Base-by-base conservation (phyloP, 2,329 filamentous ascomycete genomes). In the Cladobotryum mycophilum region DNA sequence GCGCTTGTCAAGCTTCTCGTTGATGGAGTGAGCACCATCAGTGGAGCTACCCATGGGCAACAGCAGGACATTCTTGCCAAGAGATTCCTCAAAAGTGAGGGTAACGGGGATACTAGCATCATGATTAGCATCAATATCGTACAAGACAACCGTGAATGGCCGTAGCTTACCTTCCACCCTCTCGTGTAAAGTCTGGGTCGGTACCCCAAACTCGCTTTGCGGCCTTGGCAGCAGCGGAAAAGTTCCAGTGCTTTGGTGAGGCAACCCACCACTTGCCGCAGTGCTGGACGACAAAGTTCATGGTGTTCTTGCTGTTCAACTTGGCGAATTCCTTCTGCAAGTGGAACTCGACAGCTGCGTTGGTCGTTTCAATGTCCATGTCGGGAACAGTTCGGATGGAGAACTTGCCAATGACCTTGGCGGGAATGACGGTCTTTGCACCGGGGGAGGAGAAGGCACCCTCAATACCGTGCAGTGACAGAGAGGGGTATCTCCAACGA, bases 221-320 rank as follows among this genome's bases (percentile, higher is more conserved):
- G n/a, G 93, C 93, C 80, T 96, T 97, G 65, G 86, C 83, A 13
- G 93, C 93, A 22, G 92, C 92, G 30, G 84, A 81, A 74, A 97
- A 99, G 79, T 99, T 99, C 90, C 93, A 97, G 79, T 99, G 92
- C 74, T 95, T 93, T 30, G 93, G 92, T 65, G 87, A 91, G 43
- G 95, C 90, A 44, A 95, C 90, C 93, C 93, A 99, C 93, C 93
- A 99, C 74, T 96, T 96, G 60, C 93, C 93, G 53, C 84, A 85
- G 76, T 99, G 93, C 71, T 92, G 85, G 52, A 91, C 78, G 65
- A 78, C 84, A 48, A 90, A 84, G 62, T 88, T 88, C 65, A 95
- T 71, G 14, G 79, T 90, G 77, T 99, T 99, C 80, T 99, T 99
- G 71, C 86, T 93, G 58, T 82, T 81, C 34, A 97, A 79, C 72